Evolutionary conservation across 148 eudicot genomes (phyloP).

Genomic region (Cornus suecica): DNA sequence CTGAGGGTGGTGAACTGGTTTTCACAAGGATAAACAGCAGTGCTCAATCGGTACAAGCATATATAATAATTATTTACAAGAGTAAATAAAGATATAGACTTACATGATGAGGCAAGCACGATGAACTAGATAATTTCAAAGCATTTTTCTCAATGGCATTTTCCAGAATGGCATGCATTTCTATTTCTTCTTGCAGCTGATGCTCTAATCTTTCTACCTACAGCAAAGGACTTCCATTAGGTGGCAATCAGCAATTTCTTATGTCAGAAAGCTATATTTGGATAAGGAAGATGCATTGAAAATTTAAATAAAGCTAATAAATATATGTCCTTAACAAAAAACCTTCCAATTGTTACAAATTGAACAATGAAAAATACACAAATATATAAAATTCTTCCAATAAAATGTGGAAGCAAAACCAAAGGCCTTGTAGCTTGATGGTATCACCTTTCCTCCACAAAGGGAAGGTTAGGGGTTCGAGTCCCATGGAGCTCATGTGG

Average conservation of each 20-base stretch:
- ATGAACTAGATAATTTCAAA: constrained; percentile 5
- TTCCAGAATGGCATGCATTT: constrained; percentile 20
- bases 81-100: constrained; percentile 1
- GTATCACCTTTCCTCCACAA: too few relatives aligned
- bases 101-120: constrained; percentile 13
- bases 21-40: background rate
- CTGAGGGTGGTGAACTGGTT: background rate
- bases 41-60: constrained; percentile 1
- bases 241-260: background rate
- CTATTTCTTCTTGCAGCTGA: constrained; percentile 17
- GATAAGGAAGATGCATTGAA: too few relatives aligned
- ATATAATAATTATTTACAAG: background rate
- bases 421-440: too few relatives aligned
- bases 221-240: constrained; percentile 15
- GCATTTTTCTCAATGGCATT: constrained; percentile 13
- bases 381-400: background rate
- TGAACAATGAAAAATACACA: background rate
- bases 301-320: background rate
- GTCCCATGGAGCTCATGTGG: too few relatives aligned
- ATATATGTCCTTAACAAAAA: background rate
- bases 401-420: too few relatives aligned
- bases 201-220: constrained; percentile 15
- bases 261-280: background rate
- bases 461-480: too few relatives aligned
- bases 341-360: background rate